A percentile compares a stretch with the other conserved stretches of the same genome.
phyloP scores from a whole-genome alignment of 176 grass and related monocot species.

The Thinopyrum elongatum region DNA sequence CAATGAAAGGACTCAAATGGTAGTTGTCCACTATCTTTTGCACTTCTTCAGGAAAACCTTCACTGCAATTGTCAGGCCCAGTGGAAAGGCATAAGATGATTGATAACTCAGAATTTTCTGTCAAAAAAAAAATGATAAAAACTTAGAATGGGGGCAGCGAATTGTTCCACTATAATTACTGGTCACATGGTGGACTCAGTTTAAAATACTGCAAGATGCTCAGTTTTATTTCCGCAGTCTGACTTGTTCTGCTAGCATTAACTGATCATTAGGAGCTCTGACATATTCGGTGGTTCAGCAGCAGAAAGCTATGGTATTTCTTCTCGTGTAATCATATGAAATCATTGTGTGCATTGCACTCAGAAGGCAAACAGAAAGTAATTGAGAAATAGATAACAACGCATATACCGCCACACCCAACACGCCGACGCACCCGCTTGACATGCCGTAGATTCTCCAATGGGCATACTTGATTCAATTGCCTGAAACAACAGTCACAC shows the following conservation, averaged over 20 bases:
- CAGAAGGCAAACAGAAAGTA: conserved; percentile 4
- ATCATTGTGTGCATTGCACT: background rate
- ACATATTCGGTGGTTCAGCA: conserved; percentile 1
- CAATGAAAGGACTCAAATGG: conserved; percentile 50
- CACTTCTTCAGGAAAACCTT: conserved; percentile 51
- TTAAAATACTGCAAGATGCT: conserved; percentile 1
- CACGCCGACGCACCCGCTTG: conserved; percentile 34
- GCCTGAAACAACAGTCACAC: conserved; percentile 18
- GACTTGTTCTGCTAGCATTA: background rate
- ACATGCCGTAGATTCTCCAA: conserved; percentile 50
- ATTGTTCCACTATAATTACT: background rate
- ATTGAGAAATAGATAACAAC: background rate
- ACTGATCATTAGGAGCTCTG: background rate
- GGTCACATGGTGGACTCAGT: background rate
- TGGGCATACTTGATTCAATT: conserved; percentile 47
- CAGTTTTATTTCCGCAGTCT: conserved; percentile 11
- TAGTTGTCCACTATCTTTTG: conserved; percentile 56
- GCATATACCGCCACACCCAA: conserved; percentile 26
- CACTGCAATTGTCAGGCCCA: conserved; percentile 43
- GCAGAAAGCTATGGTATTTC: background rate
- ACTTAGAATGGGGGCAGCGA: background rate
- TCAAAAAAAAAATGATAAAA: conserved; percentile 20
- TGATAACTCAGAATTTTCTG: conserved; percentile 75
- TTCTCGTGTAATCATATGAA: background rate
- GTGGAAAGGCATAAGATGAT: conserved; percentile 70